These are phyloP conservation scores for Hevea brasiliensis DNA, from an alignment of 345 rosid species.

Conservation along the genomic window DNA sequence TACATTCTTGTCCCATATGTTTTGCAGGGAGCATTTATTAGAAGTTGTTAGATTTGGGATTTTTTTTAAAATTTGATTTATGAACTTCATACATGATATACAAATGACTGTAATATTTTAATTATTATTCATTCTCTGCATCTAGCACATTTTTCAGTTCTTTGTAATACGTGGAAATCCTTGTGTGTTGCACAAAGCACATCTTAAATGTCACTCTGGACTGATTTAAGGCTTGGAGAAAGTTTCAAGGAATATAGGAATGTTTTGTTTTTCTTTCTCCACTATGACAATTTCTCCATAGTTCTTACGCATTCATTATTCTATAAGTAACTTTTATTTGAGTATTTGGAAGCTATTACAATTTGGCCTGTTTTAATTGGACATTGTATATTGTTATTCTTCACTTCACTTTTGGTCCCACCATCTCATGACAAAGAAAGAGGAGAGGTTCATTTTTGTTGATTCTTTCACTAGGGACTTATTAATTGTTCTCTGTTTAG, in stretches of 20 bases:
- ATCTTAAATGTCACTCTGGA: background rate
- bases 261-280: background rate
- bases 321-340: background rate
- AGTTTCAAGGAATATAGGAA: background rate
- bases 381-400: background rate
- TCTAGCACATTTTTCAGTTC: background rate
- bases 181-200: background rate
- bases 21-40: background rate
- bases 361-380: background rate
- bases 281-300: background rate
- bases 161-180: background rate
- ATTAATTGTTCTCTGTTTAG: conserved; percentile 33
- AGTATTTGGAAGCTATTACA: background rate
- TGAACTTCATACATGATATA: background rate
- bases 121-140: background rate
- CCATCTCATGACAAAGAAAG: background rate
- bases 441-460: background rate
- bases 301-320: background rate
- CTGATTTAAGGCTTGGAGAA: background rate
- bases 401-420: background rate
- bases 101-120: background rate
- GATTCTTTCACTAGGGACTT: background rate
- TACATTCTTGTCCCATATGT: background rate
- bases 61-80: background rate
- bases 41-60: background rate